These are phyloP conservation scores for Pyronema domesticum DNA, from an alignment of 495 filamentous ascomycete species.

Conservation along the genomic window DNA sequence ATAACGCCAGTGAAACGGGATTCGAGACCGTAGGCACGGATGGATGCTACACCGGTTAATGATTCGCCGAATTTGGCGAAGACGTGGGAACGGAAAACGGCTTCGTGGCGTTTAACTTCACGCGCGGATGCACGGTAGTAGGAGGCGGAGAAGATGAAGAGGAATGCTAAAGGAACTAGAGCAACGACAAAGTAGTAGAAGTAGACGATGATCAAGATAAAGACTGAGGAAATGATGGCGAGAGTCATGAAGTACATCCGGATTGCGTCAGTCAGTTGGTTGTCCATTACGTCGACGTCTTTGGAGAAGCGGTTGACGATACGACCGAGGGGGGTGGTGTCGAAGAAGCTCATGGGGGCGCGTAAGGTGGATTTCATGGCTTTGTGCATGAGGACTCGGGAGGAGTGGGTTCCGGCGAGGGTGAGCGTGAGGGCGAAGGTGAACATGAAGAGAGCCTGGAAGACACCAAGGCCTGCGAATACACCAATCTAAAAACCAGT, in stretches of 20 bases:
- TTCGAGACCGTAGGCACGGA: constrained; percentile 73
- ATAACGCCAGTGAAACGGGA: constrained; percentile 53
- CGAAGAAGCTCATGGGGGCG: constrained; percentile 88
- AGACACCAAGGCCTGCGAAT: constrained; percentile 58
- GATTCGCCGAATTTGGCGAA: constrained; percentile 88
- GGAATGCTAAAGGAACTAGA: constrained; percentile 55
- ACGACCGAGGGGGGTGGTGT: constrained; percentile 86
- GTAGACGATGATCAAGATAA: constrained; percentile 75
- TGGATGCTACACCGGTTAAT: constrained; percentile 61
- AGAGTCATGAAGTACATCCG: constrained; percentile 83
- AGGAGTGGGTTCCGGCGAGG: constrained; percentile 60
- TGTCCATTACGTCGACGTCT: constrained; percentile 92
- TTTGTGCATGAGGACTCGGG: constrained; percentile 64
- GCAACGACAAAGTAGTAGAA: constrained; percentile 91
- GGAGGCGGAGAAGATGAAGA: constrained; percentile 66
- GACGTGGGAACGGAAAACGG: constrained; percentile 66
- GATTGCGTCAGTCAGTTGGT: constrained; percentile 74
- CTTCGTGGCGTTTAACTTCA: constrained; percentile 85
- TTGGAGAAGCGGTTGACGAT: constrained; percentile 95
- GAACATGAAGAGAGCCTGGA: constrained; percentile 67
- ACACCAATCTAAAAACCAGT: constrained; percentile 43
- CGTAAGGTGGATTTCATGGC: constrained; percentile 66
- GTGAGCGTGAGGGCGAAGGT: constrained; percentile 48
- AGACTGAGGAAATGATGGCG: constrained; percentile 45
- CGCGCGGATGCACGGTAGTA: constrained; percentile 86